Percentiles rank a stretch among this genome's conserved stretches.
Conservation (phyloP, 768 basidiomycete genomes). For the Amanita phalloides region DNA sequence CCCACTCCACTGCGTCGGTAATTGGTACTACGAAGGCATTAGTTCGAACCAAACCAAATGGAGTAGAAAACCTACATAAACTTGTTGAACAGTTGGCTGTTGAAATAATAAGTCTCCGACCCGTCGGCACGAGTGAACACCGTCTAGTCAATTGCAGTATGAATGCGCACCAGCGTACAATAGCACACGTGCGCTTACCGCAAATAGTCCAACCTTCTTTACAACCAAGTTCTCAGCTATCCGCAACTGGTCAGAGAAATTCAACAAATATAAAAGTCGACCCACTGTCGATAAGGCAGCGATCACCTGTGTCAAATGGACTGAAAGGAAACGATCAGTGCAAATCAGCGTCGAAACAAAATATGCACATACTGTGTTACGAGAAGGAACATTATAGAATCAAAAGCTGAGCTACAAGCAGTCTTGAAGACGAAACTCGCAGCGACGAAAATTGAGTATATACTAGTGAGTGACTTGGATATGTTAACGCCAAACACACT, state of each 20-base stretch:
- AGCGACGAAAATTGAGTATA: constrained; percentile 64
- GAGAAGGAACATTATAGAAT: constrained; percentile 74
- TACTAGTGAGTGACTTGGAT: constrained; percentile 53
- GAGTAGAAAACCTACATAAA: constrained; percentile 46
- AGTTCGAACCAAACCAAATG: background rate
- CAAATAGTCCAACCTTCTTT: constrained; percentile 74
- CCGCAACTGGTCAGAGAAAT: background rate
- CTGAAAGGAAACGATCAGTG: constrained; percentile 21
- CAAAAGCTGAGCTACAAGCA: constrained; percentile 61
- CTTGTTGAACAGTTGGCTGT: constrained; percentile 63
- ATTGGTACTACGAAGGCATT: constrained; percentile 39
- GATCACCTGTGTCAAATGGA: constrained; percentile 75
- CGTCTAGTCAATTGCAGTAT: constrained; percentile 29
- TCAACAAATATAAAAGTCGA: background rate
- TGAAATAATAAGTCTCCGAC: constrained; percentile 74
- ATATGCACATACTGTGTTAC: constrained; percentile 60
- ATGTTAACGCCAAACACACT: constrained; percentile 64
- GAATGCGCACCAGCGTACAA: background rate
- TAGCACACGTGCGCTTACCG: constrained; percentile 25
- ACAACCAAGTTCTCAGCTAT: constrained; percentile 61
- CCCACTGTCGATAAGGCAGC: constrained; percentile 62
- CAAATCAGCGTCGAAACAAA: background rate
- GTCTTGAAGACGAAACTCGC: constrained; percentile 77
- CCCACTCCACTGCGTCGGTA: constrained; percentile 60
- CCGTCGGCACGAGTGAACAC: constrained; percentile 65